A percentile compares a stretch with the other conserved stretches of the same genome.
phyloP scores from a whole-genome alignment of 2,329 filamentous ascomycete species.

The Aphanoascus verrucosus region DNA sequence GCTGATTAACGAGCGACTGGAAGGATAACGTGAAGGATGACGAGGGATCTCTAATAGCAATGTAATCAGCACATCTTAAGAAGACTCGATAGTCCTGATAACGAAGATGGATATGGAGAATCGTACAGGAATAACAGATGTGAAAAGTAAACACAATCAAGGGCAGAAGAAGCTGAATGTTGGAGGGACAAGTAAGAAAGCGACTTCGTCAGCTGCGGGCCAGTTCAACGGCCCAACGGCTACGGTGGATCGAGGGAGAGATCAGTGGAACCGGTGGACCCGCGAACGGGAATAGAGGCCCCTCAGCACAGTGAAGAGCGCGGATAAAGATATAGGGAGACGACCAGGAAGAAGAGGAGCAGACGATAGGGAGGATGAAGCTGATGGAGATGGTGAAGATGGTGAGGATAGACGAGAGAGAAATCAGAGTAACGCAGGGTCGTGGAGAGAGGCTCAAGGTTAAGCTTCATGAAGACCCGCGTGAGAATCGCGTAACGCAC shows the following conservation, averaged over 20 bases:
- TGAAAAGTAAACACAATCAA: neutral
- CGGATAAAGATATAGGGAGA: neutral
- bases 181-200: neutral
- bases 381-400: neutral
- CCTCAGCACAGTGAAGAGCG: neutral
- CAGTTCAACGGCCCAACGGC: constrained; percentile 1
- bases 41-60: neutral
- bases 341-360: neutral
- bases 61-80: too few relatives aligned
- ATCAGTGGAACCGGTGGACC: constrained; percentile 8
- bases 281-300: neutral
- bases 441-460: neutral
- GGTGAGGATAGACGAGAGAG: neutral
- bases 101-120: too few relatives aligned
- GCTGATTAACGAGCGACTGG: constrained; percentile 2
- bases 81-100: too few relatives aligned
- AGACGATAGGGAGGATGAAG: neutral
- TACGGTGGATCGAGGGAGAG: neutral
- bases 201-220: constrained; percentile 5
- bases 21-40: neutral
- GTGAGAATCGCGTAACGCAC: neutral
- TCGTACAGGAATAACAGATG: neutral
- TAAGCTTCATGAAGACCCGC: constrained; percentile 4
- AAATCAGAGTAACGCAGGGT: neutral
- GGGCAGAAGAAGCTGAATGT: neutral